Conservation (phyloP, 2,329 filamentous ascomycete genomes). For the Albophoma yamanashiensis region DNA sequence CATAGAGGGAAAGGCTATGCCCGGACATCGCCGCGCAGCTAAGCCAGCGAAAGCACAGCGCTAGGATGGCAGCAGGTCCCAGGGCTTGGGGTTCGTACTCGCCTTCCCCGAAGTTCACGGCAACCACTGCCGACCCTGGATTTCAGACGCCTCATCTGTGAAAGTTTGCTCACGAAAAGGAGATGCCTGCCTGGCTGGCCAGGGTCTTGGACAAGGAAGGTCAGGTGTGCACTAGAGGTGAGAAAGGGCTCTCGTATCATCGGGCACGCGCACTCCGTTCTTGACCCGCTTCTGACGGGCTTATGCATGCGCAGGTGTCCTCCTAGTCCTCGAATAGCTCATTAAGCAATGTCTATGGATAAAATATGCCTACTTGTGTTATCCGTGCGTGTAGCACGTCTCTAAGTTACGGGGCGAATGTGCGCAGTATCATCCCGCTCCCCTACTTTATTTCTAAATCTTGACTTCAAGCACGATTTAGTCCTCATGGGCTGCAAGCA, state of each 20-base stretch:
- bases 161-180: slow-evolving; percentile 59
- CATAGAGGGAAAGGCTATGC: neutral
- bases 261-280: no score
- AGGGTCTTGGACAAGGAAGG: slow-evolving; percentile 50
- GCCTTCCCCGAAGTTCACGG: no score
- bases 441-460: neutral
- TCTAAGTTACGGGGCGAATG: slow-evolving; percentile 72
- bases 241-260: slow-evolving; percentile 1
- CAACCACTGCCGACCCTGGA: neutral
- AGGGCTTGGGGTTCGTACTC: neutral
- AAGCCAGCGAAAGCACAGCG: neutral
- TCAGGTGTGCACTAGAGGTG: slow-evolving; percentile 42
- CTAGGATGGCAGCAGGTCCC: neutral
- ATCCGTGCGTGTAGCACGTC: slow-evolving; percentile 64
- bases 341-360: slow-evolving; percentile 53
- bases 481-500: neutral
- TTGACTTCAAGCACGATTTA: neutral
- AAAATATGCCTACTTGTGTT: slow-evolving; percentile 67
- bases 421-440: slow-evolving; percentile 11
- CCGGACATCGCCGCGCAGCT: no score
- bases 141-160: slow-evolving; percentile 53
- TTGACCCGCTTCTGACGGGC: neutral
- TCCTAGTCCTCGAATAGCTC: slow-evolving; percentile 52
- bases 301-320: slow-evolving; percentile 31
- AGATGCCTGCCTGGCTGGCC: slow-evolving; percentile 62